Conservation (phyloP, 495 filamentous ascomycete species). For the Trypethelium eluteriae region DNA sequence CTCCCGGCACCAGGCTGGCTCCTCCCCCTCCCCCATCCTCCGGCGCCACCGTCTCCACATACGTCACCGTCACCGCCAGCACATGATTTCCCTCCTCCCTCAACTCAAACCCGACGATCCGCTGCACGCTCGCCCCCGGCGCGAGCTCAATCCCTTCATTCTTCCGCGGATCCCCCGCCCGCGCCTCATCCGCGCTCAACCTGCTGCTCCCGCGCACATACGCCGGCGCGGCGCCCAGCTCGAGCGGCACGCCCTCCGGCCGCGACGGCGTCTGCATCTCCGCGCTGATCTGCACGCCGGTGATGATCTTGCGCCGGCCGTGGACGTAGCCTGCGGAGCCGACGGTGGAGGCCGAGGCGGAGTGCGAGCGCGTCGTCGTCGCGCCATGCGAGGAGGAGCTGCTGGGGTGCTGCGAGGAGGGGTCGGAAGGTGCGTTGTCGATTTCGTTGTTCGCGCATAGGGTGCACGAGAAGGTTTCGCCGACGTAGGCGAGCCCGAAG, state of each 20-base stretch:
- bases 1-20: conserved; percentile 42
- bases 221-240: conserved; percentile 35
- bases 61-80: conserved; percentile 87
- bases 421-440: conserved; percentile 17
- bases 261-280: conserved; percentile 89
- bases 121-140: conserved; percentile 66
- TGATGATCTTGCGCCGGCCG: conserved; percentile 42
- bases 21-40: conserved; percentile 32
- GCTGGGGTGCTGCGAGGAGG: conserved; percentile 17
- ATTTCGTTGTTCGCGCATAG: conserved; percentile 91
- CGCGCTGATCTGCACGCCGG: conserved; percentile 71
- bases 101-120: conserved; percentile 75
- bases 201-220: background rate
- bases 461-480: conserved; percentile 89
- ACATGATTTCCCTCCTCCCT: conserved; percentile 93
- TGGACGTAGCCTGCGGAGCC: conserved; percentile 12
- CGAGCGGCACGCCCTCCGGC: conserved; percentile 44
- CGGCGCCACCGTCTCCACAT: conserved; percentile 55
- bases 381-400: background rate
- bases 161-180: conserved; percentile 31
- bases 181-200: conserved; percentile 15
- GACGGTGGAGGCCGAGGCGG: conserved; percentile 37
- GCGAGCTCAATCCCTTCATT: conserved; percentile 46
- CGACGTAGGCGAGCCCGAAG: conserved; percentile 91
- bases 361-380: conserved; percentile 21